Evolutionary conservation across 148 eudicot genomes (phyloP).

Genomic region (Amaranthus hypochondriacus): DNA sequence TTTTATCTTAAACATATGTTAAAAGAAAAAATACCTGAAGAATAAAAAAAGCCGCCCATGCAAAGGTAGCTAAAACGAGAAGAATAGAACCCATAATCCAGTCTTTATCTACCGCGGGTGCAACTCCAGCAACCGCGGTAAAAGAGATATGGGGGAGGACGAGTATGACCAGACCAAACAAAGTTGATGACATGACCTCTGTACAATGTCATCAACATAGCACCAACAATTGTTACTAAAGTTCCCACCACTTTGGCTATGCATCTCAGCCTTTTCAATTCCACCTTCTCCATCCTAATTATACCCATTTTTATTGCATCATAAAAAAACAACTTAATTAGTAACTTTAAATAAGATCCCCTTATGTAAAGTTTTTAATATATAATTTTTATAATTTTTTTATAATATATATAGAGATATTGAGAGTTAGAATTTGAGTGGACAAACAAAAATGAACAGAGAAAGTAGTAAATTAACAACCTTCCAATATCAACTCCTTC

Average conservation of each 20-base stretch:
- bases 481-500: no score
- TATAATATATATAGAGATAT: no score
- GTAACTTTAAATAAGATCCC: background rate
- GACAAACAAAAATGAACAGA: no score
- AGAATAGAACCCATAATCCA: constrained; percentile 85
- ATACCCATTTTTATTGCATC: background rate
- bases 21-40: constrained; percentile 48
- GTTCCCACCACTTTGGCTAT: constrained; percentile 96
- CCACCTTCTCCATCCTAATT: constrained; percentile 78
- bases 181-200: constrained; percentile 63
- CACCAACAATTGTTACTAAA: constrained; percentile 81
- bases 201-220: constrained; percentile 95
- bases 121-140: constrained; percentile 10
- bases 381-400: no score
- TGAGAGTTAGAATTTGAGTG: no score
- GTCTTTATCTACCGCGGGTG: constrained; percentile 40
- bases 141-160: constrained; percentile 27
- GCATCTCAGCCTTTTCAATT: constrained; percentile 67
- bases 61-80: constrained; percentile 74
- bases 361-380: no score
- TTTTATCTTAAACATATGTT: no score
- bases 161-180: constrained; percentile 47
- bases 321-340: background rate
- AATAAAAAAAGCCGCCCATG: constrained; percentile 90
- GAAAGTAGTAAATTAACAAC: no score